These are phyloP conservation scores for Plectosphaerella plurivora DNA, from an alignment of 2,329 filamentous ascomycete species.

Conservation along the genomic window DNA sequence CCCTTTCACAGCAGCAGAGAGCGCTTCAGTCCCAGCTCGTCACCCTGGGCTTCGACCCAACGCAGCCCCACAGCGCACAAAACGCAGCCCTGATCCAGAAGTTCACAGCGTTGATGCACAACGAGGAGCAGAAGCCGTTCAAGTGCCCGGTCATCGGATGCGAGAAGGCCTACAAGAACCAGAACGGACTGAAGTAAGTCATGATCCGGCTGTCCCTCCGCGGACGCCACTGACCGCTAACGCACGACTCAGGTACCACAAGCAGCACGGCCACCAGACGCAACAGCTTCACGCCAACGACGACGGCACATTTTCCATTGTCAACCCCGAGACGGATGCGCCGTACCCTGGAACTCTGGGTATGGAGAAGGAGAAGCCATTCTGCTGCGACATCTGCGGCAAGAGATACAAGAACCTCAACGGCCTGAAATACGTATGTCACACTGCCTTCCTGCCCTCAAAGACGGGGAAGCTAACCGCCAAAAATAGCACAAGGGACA, in stretches of 20 bases:
- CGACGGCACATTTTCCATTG: conserved; percentile 96
- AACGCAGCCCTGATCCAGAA: conserved; percentile 54
- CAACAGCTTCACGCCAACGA: conserved; percentile 95
- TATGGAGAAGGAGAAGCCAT: conserved; percentile 99
- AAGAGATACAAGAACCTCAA: conserved; percentile 99
- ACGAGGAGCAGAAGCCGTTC: conserved; percentile 95
- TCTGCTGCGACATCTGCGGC: conserved; percentile 92
- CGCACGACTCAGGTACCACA: conserved; percentile 54
- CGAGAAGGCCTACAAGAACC: conserved; percentile 99
- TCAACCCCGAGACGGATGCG: conserved; percentile 89
- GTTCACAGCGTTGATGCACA: conserved; percentile 58
- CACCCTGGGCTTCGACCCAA: conserved; percentile 70
- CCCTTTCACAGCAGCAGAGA: conserved; percentile 57
- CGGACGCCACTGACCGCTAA: conserved; percentile 3
- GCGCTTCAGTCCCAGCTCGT: conserved; percentile 64
- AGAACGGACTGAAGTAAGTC: conserved; percentile 90
- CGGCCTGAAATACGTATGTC: conserved; percentile 84
- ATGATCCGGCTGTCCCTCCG: conserved; percentile 1
- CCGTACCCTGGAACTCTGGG: conserved; percentile 94
- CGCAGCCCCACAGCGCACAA: conserved; percentile 74
- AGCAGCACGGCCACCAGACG: conserved; percentile 88
- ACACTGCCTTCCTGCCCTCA: too few relatives aligned
- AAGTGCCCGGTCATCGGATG: conserved; percentile 97
- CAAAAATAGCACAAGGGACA: conserved; percentile 64
- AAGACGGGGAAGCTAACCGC: neutral